phyloP scores from a whole-genome alignment of 2,329 filamentous ascomycete genomes.

The Sporothrix luriei region DNA sequence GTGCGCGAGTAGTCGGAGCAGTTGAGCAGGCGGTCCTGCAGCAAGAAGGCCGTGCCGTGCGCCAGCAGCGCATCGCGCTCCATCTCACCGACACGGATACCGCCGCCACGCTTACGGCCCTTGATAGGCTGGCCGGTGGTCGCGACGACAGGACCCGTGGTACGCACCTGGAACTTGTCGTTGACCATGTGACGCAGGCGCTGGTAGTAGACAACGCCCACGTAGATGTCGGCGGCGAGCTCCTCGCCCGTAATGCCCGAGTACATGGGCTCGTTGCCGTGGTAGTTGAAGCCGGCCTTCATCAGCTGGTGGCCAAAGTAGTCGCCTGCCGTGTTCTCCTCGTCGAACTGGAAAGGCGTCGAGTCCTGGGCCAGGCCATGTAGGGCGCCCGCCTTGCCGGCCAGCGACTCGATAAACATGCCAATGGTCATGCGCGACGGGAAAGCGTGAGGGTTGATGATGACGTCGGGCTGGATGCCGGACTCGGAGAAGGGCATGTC shows the following conservation, averaged over 20 bases:
- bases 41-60: constrained; percentile 89
- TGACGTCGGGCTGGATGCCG: constrained; percentile 94
- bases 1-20: constrained; percentile 91
- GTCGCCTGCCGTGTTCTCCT: constrained; percentile 87
- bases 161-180: constrained; percentile 98
- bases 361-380: constrained; percentile 96
- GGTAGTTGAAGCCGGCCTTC: constrained; percentile 95
- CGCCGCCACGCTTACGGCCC: constrained; percentile 91
- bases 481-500: constrained; percentile 98
- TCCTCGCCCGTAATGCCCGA: constrained; percentile 95
- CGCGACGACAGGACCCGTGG: constrained; percentile 86
- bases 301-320: constrained; percentile 95
- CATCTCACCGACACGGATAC: constrained; percentile 99
- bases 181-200: constrained; percentile 98
- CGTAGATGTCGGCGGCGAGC: constrained; percentile 91
- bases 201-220: constrained; percentile 98
- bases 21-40: constrained; percentile 95
- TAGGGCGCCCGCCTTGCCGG: constrained; percentile 89
- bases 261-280: constrained; percentile 99
- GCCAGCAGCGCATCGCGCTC: constrained; percentile 93
- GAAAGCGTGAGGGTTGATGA: constrained; percentile 99
- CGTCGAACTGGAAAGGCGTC: constrained; percentile 92
- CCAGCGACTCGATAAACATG: constrained; percentile 97
- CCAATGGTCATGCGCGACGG: constrained; percentile 99
- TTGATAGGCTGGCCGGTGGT: constrained; percentile 96